These are phyloP conservation scores for Gynandropsis gynandra DNA, from an alignment of 345 rosid genomes.

Conservation along the genomic window DNA sequence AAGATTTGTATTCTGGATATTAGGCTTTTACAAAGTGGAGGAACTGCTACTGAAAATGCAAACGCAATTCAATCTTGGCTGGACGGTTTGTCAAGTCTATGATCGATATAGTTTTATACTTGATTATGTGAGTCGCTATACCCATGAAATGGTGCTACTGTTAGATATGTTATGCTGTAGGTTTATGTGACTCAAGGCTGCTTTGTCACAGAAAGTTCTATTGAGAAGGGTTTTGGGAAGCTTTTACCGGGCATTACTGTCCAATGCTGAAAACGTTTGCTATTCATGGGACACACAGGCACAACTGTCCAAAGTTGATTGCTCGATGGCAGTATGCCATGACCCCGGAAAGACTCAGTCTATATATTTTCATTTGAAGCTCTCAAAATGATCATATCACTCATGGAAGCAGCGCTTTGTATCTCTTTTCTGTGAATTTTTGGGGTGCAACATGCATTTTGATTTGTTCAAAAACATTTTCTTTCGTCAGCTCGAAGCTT, in stretches of 20 bases:
- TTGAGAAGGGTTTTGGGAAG: conserved; percentile 43
- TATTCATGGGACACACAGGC: conserved; percentile 40
- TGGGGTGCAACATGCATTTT: too few relatives aligned
- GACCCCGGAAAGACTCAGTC: conserved; percentile 68
- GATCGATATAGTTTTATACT: conserved; percentile 4
- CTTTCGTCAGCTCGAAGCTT: conserved; percentile 41
- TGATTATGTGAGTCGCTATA: too few relatives aligned
- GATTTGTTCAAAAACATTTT: conserved; percentile 6
- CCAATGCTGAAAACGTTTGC: conserved; percentile 21
- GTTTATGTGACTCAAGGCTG: conserved; percentile 83
- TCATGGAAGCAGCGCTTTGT: too few relatives aligned
- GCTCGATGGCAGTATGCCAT: conserved; percentile 88
- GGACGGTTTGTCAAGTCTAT: conserved; percentile 42
- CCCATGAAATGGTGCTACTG: background rate
- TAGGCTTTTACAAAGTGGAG: conserved; percentile 33
- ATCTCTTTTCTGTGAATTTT: background rate
- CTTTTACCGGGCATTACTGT: conserved; percentile 38
- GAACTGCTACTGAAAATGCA: conserved; percentile 20
- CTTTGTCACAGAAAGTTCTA: conserved; percentile 44
- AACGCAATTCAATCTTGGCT: conserved; percentile 33
- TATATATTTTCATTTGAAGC: conserved; percentile 58
- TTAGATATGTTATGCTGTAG: conserved; percentile 25
- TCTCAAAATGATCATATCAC: conserved; percentile 34
- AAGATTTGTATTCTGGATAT: conserved; percentile 21
- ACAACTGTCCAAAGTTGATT: conserved; percentile 69